Evolutionary conservation across 164 flowering plant species (phyloP).

Genomic region (Paratinospora sagittata): DNA sequence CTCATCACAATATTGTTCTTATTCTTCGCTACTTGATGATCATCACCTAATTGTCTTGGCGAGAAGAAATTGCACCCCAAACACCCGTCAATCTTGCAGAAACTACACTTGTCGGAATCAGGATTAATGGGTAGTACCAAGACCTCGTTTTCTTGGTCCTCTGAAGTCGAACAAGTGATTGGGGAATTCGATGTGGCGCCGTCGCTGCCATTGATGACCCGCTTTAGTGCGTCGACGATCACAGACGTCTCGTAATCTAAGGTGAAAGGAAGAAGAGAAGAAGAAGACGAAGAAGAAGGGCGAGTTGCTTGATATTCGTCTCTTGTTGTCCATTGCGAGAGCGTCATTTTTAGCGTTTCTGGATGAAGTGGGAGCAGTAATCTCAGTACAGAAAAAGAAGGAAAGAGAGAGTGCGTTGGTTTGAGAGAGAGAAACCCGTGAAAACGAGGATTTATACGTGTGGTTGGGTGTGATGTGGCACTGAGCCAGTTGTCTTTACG

Average conservation of each 20-base stretch:
- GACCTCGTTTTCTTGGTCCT: background rate
- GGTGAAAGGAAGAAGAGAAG: background rate
- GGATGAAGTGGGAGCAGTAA: background rate
- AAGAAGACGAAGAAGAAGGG: background rate
- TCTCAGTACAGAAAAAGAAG: background rate
- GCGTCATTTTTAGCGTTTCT: background rate
- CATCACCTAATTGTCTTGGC: background rate
- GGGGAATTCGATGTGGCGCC: background rate
- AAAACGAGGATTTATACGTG: too few relatives aligned
- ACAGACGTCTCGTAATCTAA: background rate
- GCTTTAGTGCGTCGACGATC: background rate
- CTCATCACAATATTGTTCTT: background rate
- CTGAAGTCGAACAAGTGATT: background rate
- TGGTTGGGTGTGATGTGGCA: too few relatives aligned
- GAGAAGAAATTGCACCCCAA: background rate
- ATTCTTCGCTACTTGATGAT: background rate
- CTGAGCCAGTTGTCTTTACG: too few relatives aligned
- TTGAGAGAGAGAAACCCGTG: too few relatives aligned
- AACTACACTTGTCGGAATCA: background rate
- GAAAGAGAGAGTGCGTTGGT: too few relatives aligned
- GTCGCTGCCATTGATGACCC: background rate
- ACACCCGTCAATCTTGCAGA: background rate
- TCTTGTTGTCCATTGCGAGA: background rate
- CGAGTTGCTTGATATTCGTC: too few relatives aligned
- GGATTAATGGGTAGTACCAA: background rate